phyloP scores from a whole-genome alignment of 306 rosid species.

The Sophora flavescens region DNA sequence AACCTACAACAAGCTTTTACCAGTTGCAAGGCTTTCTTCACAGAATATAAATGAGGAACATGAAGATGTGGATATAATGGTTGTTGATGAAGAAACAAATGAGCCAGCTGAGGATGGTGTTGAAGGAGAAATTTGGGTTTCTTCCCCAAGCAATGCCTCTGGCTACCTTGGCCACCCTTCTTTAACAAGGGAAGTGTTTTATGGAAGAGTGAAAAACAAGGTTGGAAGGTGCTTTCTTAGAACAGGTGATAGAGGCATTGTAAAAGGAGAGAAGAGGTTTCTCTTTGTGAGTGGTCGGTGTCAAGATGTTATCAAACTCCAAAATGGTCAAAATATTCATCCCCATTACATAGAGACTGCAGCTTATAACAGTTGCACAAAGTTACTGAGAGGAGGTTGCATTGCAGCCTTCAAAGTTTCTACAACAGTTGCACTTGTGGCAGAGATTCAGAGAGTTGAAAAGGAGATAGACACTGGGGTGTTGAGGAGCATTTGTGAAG shows the following conservation, averaged over 20 bases:
- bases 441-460: constrained; percentile 60
- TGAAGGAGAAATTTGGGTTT: constrained; percentile 91
- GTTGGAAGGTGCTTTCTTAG: constrained; percentile 58
- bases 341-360: constrained; percentile 73
- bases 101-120: constrained; percentile 73
- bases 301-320: constrained; percentile 56
- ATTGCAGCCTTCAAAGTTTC: constrained; percentile 60
- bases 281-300: constrained; percentile 77
- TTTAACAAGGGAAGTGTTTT: constrained; percentile 64
- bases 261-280: constrained; percentile 64
- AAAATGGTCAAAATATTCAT: constrained; percentile 55
- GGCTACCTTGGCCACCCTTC: constrained; percentile 78
- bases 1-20: constrained; percentile 66
- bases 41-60: constrained; percentile 15
- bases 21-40: constrained; percentile 61
- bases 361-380: constrained; percentile 55
- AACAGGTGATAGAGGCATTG: constrained; percentile 78
- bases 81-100: constrained; percentile 67
- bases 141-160: constrained; percentile 81
- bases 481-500: constrained; percentile 58
- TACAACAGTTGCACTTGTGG: constrained; percentile 53
- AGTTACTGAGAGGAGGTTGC: constrained; percentile 73
- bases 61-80: constrained; percentile 68
- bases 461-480: constrained; percentile 33
- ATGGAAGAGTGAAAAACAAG: constrained; percentile 53